Evolutionary conservation across 352 stramenopile genomes (phyloP).

Genomic region (Pythium dissotocum): DNA sequence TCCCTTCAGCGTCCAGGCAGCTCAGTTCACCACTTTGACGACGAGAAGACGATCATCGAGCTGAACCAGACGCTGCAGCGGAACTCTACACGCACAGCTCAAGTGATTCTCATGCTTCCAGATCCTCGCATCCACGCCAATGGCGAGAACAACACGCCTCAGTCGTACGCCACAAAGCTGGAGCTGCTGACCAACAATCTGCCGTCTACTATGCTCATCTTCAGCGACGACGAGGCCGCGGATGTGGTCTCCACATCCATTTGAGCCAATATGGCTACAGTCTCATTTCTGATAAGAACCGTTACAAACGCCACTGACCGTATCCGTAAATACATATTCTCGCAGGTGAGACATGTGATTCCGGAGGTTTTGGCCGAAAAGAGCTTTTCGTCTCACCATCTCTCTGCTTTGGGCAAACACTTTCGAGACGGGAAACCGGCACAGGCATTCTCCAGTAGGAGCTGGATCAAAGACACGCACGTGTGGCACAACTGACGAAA

Average conservation of each 20-base stretch:
- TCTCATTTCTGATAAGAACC: conserved; percentile 13
- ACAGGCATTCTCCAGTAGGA: not conserved
- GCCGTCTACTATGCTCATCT: conserved; percentile 55
- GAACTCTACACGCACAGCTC: conserved; percentile 39
- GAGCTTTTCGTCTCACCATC: conserved; percentile 4
- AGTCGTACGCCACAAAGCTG: conserved; percentile 36
- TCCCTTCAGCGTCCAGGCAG: conserved; percentile 6
- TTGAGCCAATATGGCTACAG: conserved; percentile 31
- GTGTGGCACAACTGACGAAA: not conserved
- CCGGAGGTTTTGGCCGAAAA: not conserved
- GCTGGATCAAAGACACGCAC: conserved; percentile 1
- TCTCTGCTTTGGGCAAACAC: conserved; percentile 3
- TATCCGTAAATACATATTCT: not conserved
- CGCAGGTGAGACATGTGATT: not conserved
- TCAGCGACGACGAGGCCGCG: conserved; percentile 43
- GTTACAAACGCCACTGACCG: not conserved
- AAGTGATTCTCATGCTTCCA: conserved; percentile 47
- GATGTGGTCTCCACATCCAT: conserved; percentile 48
- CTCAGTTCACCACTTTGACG: conserved; percentile 24
- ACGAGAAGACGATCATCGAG: conserved; percentile 31
- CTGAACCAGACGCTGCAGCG: conserved; percentile 55
- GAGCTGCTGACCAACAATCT: conserved; percentile 45
- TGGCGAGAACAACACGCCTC: not conserved
- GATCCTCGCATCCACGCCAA: conserved; percentile 25
- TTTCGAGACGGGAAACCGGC: not conserved